These are phyloP conservation scores for Iris macrosiphon DNA, from an alignment of 106 monocot genomes.

Conservation along the genomic window DNA sequence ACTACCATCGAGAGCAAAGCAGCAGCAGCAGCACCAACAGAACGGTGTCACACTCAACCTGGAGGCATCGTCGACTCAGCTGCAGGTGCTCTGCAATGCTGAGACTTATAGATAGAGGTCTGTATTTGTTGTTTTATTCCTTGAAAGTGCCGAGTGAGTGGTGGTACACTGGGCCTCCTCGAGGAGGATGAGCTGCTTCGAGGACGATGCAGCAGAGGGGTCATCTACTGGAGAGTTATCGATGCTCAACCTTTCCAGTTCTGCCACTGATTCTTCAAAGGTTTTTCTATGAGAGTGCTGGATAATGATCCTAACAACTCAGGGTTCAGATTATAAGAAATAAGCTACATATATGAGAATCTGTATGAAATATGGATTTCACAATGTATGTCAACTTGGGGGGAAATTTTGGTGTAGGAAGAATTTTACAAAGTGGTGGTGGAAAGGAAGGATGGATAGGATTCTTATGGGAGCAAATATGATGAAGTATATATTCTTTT, in stretches of 20 bases:
- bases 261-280: no score
- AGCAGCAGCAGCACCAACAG: no score
- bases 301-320: no score
- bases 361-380: background rate
- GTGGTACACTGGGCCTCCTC: no score
- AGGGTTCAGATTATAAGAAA: no score
- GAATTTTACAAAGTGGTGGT: background rate
- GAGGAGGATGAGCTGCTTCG: background rate
- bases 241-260: no score
- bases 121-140: background rate
- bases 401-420: background rate
- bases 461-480: no score
- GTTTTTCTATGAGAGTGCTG: no score
- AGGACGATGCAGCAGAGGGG: background rate
- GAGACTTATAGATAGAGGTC: constrained; percentile 4
- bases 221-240: background rate
- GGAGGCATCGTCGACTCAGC: background rate
- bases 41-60: background rate
- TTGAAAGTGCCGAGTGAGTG: no score
- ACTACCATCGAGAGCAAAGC: background rate
- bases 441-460: background rate
- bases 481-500: no score
- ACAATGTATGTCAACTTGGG: background rate
- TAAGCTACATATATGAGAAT: background rate
- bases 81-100: background rate